Percentiles rank a stretch among this genome's conserved stretches.
Conservation (phyloP, 495 filamentous ascomycete species). For the Baudoinia panamericana region DNA sequence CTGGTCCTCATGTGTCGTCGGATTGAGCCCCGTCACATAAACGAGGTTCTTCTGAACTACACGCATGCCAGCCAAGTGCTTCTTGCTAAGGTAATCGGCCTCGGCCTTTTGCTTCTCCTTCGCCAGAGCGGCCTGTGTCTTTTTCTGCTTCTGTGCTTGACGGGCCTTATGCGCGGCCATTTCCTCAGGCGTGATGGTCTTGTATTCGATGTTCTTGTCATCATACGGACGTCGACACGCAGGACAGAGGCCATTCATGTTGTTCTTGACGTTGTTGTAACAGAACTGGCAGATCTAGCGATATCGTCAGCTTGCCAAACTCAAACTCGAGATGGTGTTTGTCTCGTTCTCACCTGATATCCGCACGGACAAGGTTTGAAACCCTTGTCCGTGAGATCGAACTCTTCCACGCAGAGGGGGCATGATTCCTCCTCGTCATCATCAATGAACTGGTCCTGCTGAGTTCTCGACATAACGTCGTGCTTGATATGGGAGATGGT, state of each 20-base stretch:
- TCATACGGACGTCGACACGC: constrained; percentile 91
- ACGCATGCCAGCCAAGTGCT: constrained; percentile 84
- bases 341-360: constrained; percentile 72
- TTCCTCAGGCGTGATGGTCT: constrained; percentile 87
- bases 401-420: constrained; percentile 97
- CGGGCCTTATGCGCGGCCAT: constrained; percentile 60
- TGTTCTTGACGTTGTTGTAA: constrained; percentile 95
- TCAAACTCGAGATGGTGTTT: constrained; percentile 3
- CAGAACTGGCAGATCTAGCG: constrained; percentile 95
- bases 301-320: background rate
- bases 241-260: constrained; percentile 88
- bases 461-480: constrained; percentile 51
- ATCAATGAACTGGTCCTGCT: constrained; percentile 93
- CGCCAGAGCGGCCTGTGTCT: constrained; percentile 78
- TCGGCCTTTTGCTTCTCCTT: constrained; percentile 93
- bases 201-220: constrained; percentile 92
- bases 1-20: constrained; percentile 80
- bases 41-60: constrained; percentile 98
- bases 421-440: constrained; percentile 71
- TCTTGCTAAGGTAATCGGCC: constrained; percentile 84
- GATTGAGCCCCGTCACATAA: constrained; percentile 89
- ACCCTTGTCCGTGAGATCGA: constrained; percentile 91
- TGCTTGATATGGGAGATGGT: constrained; percentile 11
- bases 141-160: constrained; percentile 76
- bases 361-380: constrained; percentile 97